Evolutionary conservation across 2,329 filamentous ascomycete genomes (phyloP).

Genomic region (Fusarium citri): DNA sequence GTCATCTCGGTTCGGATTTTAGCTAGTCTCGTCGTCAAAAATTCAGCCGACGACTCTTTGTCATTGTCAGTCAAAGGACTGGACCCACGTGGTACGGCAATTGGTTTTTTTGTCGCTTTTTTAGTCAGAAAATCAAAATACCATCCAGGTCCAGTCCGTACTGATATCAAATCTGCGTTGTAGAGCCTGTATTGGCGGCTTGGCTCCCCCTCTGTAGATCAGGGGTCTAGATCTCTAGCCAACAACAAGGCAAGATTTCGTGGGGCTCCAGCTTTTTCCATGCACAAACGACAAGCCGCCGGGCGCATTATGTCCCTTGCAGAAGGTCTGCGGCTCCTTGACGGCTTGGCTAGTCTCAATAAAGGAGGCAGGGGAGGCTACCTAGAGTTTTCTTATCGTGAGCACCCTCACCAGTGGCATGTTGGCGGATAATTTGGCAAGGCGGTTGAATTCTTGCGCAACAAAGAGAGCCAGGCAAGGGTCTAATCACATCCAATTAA

Average conservation of each 20-base stretch:
- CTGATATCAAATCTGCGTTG: constrained; percentile 1
- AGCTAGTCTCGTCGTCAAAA: neutral
- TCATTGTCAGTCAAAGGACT: constrained; percentile 17
- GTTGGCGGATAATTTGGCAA: constrained; percentile 21
- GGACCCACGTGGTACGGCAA: constrained; percentile 42
- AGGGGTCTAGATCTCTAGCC: constrained; percentile 42
- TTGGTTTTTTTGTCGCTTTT: constrained; percentile 14
- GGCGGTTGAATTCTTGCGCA: constrained; percentile 16
- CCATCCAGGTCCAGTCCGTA: constrained; percentile 27
- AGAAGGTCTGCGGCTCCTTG: constrained; percentile 43
- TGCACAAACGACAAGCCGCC: constrained; percentile 33
- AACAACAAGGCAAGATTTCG: constrained; percentile 39
- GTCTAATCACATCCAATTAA: constrained; percentile 2
- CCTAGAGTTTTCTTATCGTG: constrained; percentile 15
- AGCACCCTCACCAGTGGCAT: constrained; percentile 10
- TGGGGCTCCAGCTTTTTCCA: constrained; percentile 47
- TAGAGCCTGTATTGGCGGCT: constrained; percentile 22
- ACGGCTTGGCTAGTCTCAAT: constrained; percentile 24
- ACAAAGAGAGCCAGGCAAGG: constrained; percentile 6
- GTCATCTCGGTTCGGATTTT: constrained; percentile 41
- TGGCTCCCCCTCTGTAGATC: constrained; percentile 40
- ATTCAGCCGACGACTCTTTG: constrained; percentile 19
- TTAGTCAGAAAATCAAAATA: constrained; percentile 9
- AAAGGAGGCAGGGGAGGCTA: constrained; percentile 27
- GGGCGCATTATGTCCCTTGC: constrained; percentile 42